A percentile compares a stretch with the other conserved stretches of the same genome.
Conservation (phyloP, 345 rosid species). For the Cardamine occulta region DNA sequence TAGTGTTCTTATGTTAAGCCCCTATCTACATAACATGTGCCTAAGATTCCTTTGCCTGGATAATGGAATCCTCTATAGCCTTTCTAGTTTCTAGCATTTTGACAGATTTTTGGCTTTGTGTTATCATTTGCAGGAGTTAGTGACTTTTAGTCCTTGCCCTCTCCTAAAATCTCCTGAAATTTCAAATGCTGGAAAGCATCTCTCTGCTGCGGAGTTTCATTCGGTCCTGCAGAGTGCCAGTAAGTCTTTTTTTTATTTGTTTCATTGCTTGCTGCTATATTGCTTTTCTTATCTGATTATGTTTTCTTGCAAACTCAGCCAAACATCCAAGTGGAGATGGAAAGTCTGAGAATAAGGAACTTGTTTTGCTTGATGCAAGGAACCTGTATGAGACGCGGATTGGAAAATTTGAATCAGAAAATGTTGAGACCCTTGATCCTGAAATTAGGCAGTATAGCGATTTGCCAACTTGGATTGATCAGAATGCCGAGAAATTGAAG, state of each 20-base stretch:
- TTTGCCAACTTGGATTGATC: constrained; percentile 84
- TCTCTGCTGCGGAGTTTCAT: constrained; percentile 88
- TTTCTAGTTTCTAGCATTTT: constrained; percentile 7
- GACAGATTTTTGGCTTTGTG: constrained; percentile 3
- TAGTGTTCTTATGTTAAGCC: constrained; percentile 6
- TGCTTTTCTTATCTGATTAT: constrained; percentile 20
- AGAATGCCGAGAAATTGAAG: constrained; percentile 62
- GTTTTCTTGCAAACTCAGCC: constrained; percentile 42
- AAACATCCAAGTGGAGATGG: constrained; percentile 41
- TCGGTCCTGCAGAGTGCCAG: constrained; percentile 70
- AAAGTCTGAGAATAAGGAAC: constrained; percentile 45
- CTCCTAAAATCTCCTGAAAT: constrained; percentile 65
- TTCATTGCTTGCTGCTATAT: neutral
- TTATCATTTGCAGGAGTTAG: constrained; percentile 68
- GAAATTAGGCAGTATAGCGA: constrained; percentile 92
- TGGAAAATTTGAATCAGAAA: constrained; percentile 70
- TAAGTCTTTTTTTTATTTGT: constrained; percentile 22
- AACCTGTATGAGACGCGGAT: constrained; percentile 92
- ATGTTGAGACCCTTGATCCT: constrained; percentile 83
- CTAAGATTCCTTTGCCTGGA: neutral
- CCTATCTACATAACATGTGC: neutral
- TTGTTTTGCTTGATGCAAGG: constrained; percentile 88
- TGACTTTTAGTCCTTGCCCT: constrained; percentile 77
- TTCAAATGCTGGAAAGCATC: constrained; percentile 82
- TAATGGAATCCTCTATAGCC: neutral